These are phyloP conservation scores for Spencermartinsiella europaea DNA, from an alignment of 805 yeast genomes.

Conservation along the genomic window DNA sequence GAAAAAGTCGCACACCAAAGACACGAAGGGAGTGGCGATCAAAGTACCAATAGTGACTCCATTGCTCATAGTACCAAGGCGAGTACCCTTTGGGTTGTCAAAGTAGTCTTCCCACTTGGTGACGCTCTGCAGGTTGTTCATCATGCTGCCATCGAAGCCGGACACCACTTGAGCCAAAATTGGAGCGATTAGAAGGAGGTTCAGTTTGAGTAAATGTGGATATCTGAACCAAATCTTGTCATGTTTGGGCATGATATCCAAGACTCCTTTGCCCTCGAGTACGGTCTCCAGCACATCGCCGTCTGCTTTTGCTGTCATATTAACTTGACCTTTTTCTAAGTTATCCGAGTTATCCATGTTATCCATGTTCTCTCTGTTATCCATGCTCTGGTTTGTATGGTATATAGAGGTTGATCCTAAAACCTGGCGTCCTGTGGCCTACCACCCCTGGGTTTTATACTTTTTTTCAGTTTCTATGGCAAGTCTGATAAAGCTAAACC, in stretches of 20 bases:
- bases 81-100: slow-evolving; percentile 12
- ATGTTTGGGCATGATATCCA: slow-evolving; percentile 14
- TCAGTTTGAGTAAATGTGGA: slow-evolving; percentile 14
- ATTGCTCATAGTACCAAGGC: slow-evolving; percentile 15
- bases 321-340: too few species aligned
- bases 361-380: too few species aligned
- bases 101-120: slow-evolving; percentile 39
- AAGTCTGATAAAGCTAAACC: too few species aligned
- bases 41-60: slow-evolving; percentile 50
- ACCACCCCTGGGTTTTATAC: too few species aligned
- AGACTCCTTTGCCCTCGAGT: slow-evolving; percentile 4
- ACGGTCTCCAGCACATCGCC: slow-evolving; percentile 9
- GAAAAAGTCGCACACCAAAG: slow-evolving; percentile 31
- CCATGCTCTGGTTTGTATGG: too few species aligned
- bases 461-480: too few species aligned
- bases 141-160: slow-evolving; percentile 20
- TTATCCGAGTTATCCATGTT: too few species aligned
- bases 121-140: slow-evolving; percentile 30
- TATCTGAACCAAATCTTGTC: slow-evolving; percentile 16
- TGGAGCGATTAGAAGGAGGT: slow-evolving; percentile 13
- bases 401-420: too few species aligned
- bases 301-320: too few species aligned
- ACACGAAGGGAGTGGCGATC: slow-evolving; percentile 60
- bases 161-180: slow-evolving; percentile 13
- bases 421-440: too few species aligned